These are phyloP conservation scores for Cyberlindnera suaveolens DNA, from an alignment of 805 yeast species.

Conservation along the genomic window DNA sequence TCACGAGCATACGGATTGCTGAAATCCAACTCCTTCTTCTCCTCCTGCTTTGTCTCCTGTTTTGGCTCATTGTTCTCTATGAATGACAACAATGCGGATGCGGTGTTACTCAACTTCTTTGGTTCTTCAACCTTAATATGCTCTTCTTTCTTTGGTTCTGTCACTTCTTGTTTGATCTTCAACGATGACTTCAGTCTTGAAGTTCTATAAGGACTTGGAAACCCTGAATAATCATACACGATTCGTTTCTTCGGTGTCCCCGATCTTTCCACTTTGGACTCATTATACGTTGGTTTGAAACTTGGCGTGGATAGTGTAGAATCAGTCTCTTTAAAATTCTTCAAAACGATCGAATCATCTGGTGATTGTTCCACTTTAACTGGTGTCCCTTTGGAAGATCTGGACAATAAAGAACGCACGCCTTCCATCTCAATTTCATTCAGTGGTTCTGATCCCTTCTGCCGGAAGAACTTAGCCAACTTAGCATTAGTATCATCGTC, in stretches of 20 bases:
- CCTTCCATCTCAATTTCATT: conserved; percentile 76
- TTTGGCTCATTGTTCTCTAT: conserved; percentile 26
- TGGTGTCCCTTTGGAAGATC: conserved; percentile 22
- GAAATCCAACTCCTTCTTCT: conserved; percentile 16
- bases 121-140: not conserved
- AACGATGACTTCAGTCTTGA: conserved; percentile 22
- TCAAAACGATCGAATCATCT: conserved; percentile 9
- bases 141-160: conserved; percentile 3
- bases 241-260: conserved; percentile 24
- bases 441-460: conserved; percentile 70
- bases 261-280: conserved; percentile 3
- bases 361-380: not conserved
- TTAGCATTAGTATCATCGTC: conserved; percentile 45
- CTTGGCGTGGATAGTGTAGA: conserved; percentile 23
- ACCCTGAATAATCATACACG: conserved; percentile 31
- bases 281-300: conserved; percentile 29
- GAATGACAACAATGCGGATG: conserved; percentile 41
- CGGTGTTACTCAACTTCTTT: conserved; percentile 39
- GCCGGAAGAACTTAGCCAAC: conserved; percentile 62
- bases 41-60: conserved; percentile 4
- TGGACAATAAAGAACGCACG: conserved; percentile 54
- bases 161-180: not conserved
- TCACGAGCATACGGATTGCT: conserved; percentile 35
- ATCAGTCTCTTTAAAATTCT: conserved; percentile 1
- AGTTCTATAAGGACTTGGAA: conserved; percentile 34